phyloP scores from a whole-genome alignment of 768 basidiomycete species.

The Tephrocybe sp. region DNA sequence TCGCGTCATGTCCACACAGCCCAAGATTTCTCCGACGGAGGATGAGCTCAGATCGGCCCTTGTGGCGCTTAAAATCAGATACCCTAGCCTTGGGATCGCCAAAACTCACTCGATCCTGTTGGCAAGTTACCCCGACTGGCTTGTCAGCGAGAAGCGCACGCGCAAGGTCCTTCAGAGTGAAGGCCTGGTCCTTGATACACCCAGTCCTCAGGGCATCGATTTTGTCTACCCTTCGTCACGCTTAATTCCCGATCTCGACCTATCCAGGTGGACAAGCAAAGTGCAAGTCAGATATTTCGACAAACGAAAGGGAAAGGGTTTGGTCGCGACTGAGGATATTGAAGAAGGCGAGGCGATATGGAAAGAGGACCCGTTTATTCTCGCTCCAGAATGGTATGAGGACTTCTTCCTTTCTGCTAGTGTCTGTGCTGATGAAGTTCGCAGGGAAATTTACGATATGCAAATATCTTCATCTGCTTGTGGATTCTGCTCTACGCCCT shows the following conservation, averaged over 20 bases:
- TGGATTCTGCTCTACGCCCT: constrained; percentile 68
- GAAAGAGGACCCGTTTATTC: constrained; percentile 80
- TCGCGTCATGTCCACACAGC: constrained; percentile 8
- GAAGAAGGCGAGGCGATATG: constrained; percentile 73
- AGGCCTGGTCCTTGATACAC: constrained; percentile 39
- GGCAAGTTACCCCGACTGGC: constrained; percentile 60
- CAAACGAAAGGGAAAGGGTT: constrained; percentile 75
- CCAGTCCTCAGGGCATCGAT: constrained; percentile 13
- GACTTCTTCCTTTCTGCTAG: neutral
- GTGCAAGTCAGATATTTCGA: constrained; percentile 68
- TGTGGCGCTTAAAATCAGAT: constrained; percentile 46
- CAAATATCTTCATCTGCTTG: constrained; percentile 63
- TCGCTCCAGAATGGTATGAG: constrained; percentile 77
- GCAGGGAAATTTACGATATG: constrained; percentile 76
- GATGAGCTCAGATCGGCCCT: constrained; percentile 58
- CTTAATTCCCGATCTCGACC: constrained; percentile 61
- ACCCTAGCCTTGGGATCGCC: constrained; percentile 65
- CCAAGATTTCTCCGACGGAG: constrained; percentile 49
- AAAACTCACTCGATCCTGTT: constrained; percentile 71
- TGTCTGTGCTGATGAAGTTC: neutral
- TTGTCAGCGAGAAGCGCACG: constrained; percentile 81
- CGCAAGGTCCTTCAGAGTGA: constrained; percentile 66
- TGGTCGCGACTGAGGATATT: constrained; percentile 70
- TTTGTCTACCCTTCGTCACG: constrained; percentile 56
- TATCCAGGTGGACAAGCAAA: constrained; percentile 59